Evolutionary conservation across 1,284 basidiomycete genomes (phyloP), one percentile per base, ranked within the genome.

Genomic region (Lentinus polychrous): DNA sequence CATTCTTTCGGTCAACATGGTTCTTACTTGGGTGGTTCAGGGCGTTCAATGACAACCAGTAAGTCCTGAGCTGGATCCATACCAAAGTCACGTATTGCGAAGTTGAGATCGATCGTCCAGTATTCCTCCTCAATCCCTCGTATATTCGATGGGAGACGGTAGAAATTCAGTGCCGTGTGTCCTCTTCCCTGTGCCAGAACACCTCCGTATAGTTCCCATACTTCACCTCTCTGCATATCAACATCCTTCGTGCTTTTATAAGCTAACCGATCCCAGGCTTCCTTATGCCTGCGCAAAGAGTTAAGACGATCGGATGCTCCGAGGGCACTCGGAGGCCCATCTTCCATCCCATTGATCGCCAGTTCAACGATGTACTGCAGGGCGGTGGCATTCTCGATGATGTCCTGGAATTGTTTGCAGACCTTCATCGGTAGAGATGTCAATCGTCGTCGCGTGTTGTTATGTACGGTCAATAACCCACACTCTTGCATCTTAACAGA

Each of bases 61-160:
- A 85, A 66, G 57, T 84, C 75, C 56, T 81, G 81, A 27, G 74
- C 67, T 12, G 80, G 76, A 57, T 85, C 83, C 61, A 85, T 73
- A 7, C 70, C 69, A 55, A 84, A 83, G 55, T 85, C 83, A 6
- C 77, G 72, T 11, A 81, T 59, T 8, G 51, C 33, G 42, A 73
- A 55, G 5, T 66, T 70, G 38, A 73, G 57, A 20, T 66, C 54
- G 24, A 79, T 53, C 5, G 59, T 62, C 81, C 82, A 84, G 20
- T 66, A 56, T 23, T 65, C 66, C 39, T 71, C 66, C 49, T 72
- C 55, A 49, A 81, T 78, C 10, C 61, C 64, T 20, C 78, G 72
- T 42, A 67, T 60, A 18, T 56, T 56, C 5, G 79, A 79, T 17
- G 79, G 75, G 14, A 83, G 65, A 50, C 73, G 73, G 43, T 64